Evolutionary conservation across 169 alveolate species (phyloP), one percentile per base, ranked within the genome.

Genomic region (Cyclospora cayetanensis): DNA sequence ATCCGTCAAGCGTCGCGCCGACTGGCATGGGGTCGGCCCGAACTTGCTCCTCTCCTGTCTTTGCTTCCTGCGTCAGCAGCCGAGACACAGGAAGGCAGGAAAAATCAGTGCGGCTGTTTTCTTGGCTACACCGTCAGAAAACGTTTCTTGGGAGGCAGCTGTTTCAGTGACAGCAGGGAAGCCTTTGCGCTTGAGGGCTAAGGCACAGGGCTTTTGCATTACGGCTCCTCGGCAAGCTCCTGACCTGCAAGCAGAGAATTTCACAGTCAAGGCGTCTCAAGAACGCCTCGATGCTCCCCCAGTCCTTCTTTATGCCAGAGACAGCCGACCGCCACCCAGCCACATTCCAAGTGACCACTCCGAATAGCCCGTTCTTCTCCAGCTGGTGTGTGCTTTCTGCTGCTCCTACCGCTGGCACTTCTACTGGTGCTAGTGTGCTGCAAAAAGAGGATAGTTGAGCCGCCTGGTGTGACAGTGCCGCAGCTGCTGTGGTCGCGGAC

Each of bases 51-150:
- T n/a, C 66, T 15, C 42, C 86, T 2, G 66, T 76, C 42, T 76
- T 76, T 7, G 86, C 86, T 9, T 76, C 86, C 86, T 76, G 82
- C 82, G 43, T 37, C 60, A 74, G 65, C 53, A 37, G 65, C 84
- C 37, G 53, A 37, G n/a, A n/a, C n/a, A n/a, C n/a, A n/a, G n/a
- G n/a, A n/a, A n/a, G n/a, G n/a, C n/a, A n/a, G n/a, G n/a, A n/a
- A n/a, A n/a, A n/a, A n/a, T n/a, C n/a, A n/a, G n/a, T n/a, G n/a
- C n/a, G n/a, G n/a, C n/a, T n/a, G n/a, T n/a, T n/a, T n/a, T n/a
- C n/a, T n/a, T n/a, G n/a, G n/a, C n/a, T n/a, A n/a, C n/a, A n/a
- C n/a, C n/a, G n/a, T n/a, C n/a, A n/a, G n/a, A n/a, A n/a, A n/a
- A n/a, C n/a, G n/a, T n/a, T n/a, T n/a, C n/a, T n/a, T n/a, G n/a